Conservation (phyloP, 441 rosid species). For the Pelargonium hybrid region DNA sequence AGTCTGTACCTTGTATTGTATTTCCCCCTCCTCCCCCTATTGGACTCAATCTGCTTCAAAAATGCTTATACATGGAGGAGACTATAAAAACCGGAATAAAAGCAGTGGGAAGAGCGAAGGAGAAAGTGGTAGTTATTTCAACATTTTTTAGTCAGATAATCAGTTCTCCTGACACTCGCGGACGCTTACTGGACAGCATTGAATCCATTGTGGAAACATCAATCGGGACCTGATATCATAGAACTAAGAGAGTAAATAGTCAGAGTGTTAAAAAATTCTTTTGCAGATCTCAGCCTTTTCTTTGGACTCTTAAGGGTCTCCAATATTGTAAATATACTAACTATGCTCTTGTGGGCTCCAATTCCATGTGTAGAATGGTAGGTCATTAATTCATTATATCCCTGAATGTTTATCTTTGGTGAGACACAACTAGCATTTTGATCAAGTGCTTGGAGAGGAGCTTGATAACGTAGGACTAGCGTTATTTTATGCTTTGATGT, state of each 20-base stretch:
- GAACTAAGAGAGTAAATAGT: constrained; percentile 40
- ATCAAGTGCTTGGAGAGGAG: constrained; percentile 18
- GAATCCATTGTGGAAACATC: constrained; percentile 18
- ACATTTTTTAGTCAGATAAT: too few species aligned
- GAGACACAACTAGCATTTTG: constrained; percentile 18
- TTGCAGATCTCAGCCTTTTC: constrained; percentile 15
- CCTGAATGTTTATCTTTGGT: constrained; percentile 18
- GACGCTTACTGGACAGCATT: constrained; percentile 7
- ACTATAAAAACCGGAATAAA: not conserved
- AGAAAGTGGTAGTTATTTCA: not conserved
- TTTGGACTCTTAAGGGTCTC: constrained; percentile 22
- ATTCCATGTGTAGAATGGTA: constrained; percentile 28
- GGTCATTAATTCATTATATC: constrained; percentile 40
- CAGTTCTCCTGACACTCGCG: constrained; percentile 4
- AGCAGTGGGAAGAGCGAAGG: not conserved
- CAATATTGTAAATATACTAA: constrained; percentile 35
- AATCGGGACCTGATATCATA: constrained; percentile 18
- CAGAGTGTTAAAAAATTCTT: constrained; percentile 17
- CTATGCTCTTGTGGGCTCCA: constrained; percentile 25
- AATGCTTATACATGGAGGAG: constrained; percentile 13
- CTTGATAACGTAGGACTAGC: not conserved
- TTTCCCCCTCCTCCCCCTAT: not conserved
- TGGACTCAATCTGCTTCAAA: constrained; percentile 8
- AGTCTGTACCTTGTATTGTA: not conserved
- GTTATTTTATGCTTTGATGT: not conserved